Percentiles rank a stretch among this genome's conserved stretches.
Evolutionary conservation across 2,329 filamentous ascomycete species (phyloP).

Genomic region (Stagonosporopsis vannaccii): DNA sequence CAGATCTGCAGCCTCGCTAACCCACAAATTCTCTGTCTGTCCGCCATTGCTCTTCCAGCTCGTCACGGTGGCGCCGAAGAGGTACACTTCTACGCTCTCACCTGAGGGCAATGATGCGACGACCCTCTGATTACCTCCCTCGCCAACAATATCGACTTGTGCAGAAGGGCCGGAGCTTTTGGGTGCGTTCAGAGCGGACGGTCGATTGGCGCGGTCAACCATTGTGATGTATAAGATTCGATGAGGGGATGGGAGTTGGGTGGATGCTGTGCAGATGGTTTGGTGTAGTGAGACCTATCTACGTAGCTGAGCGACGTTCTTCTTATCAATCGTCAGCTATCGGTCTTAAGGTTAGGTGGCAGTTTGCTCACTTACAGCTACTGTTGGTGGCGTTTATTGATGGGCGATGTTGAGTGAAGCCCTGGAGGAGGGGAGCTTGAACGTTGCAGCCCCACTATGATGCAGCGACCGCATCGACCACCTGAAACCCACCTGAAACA

Average conservation of each 20-base stretch:
- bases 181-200: slow-evolving; percentile 67
- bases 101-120: slow-evolving; percentile 84
- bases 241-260: slow-evolving; percentile 10
- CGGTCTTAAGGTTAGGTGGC: slow-evolving; percentile 1
- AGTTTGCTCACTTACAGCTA: slow-evolving; percentile 6
- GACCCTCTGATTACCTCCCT: slow-evolving; percentile 74
- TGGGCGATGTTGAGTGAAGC: slow-evolving; percentile 25
- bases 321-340: slow-evolving; percentile 1
- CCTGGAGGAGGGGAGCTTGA: slow-evolving; percentile 16
- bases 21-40: slow-evolving; percentile 79
- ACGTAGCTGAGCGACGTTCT: background rate
- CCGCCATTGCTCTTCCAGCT: slow-evolving; percentile 88
- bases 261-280: slow-evolving; percentile 12
- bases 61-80: slow-evolving; percentile 91
- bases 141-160: slow-evolving; percentile 79
- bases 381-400: slow-evolving; percentile 24
- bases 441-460: slow-evolving; percentile 30
- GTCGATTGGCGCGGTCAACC: slow-evolving; percentile 87
- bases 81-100: slow-evolving; percentile 82
- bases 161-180: slow-evolving; percentile 70
- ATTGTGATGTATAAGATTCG: slow-evolving; percentile 51
- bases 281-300: background rate
- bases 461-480: slow-evolving; percentile 10
- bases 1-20: slow-evolving; percentile 79
- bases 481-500: slow-evolving; percentile 20